Evolutionary conservation across 768 basidiomycete species (phyloP).

Genomic region (Serendipita sp.): DNA sequence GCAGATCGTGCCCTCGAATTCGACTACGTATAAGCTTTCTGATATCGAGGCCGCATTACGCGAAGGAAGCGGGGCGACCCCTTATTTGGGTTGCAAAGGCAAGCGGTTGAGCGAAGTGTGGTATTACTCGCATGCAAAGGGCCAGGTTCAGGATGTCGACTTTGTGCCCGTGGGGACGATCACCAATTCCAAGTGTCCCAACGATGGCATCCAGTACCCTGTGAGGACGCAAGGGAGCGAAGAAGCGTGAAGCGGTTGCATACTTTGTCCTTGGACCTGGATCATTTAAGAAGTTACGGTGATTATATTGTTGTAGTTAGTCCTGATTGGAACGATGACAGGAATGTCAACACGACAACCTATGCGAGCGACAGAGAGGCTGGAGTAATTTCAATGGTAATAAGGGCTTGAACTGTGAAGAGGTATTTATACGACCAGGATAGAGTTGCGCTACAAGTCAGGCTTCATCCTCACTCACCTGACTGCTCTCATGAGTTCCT

Average conservation of each 20-base stretch:
- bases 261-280: not conserved
- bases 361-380: no score
- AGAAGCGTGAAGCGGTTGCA: not conserved
- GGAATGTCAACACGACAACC: no score
- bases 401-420: no score
- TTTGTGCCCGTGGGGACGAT: conserved; percentile 1
- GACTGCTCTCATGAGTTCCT: no score
- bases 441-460: no score
- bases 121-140: conserved; percentile 11
- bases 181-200: not conserved
- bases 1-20: conserved; percentile 55
- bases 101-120: conserved; percentile 18
- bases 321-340: no score
- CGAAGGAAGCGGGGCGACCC: conserved; percentile 43
- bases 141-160: not conserved
- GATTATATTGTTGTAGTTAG: no score
- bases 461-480: no score
- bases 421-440: no score
- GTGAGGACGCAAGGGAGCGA: not conserved
- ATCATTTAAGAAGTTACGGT: no score
- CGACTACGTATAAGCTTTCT: conserved; percentile 40
- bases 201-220: conserved; percentile 4
- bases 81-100: conserved; percentile 45
- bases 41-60: conserved; percentile 39
- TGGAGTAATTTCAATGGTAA: no score